Conservation (phyloP, 257 asterid species). For the Marsdenia floribunda region DNA sequence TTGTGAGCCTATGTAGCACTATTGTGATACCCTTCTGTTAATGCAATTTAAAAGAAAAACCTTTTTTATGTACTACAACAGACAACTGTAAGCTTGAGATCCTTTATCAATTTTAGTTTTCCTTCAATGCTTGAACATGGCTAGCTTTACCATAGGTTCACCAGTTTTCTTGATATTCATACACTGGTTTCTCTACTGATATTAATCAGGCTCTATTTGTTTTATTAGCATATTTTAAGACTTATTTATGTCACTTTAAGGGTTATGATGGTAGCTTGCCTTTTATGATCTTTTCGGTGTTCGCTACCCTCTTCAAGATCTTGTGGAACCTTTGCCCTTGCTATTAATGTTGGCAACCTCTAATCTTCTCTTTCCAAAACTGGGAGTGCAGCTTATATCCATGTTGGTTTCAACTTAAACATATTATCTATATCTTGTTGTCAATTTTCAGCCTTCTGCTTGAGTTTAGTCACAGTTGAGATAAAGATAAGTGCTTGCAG, state of each 20-base stretch:
- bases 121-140: background rate
- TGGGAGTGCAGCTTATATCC: background rate
- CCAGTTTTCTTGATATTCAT: background rate
- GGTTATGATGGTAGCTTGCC: background rate
- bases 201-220: background rate
- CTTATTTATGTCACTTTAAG: background rate
- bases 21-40: background rate
- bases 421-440: background rate
- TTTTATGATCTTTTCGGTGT: background rate
- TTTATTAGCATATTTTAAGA: conserved; percentile 1
- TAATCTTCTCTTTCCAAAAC: background rate
- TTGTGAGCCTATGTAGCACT: background rate
- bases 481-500: background rate
- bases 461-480: background rate
- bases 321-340: background rate
- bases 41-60: background rate
- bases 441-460: background rate
- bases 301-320: background rate
- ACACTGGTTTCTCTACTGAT: background rate
- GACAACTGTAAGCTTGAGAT: background rate
- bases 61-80: background rate
- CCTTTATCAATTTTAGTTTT: background rate
- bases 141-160: background rate
- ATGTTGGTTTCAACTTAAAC: background rate
- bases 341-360: background rate